Evolutionary conservation across 208 protist species (phyloP).

Genomic region (Leishmania arabica): DNA sequence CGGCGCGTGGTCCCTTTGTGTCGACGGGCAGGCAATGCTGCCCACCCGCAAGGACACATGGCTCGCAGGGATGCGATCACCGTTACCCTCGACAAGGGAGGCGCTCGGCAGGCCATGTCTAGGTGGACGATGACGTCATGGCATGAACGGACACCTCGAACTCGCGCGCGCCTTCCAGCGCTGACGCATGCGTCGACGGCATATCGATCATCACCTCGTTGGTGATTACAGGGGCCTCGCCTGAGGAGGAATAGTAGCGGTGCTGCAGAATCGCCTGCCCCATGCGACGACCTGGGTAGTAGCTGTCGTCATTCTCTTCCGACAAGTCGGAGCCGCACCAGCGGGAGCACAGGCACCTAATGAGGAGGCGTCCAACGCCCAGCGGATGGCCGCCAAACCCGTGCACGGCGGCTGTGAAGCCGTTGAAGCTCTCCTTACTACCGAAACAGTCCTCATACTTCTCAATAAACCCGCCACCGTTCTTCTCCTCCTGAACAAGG

Average conservation of each 20-base stretch:
- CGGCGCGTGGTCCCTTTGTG: neutral
- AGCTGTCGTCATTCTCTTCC: constrained; percentile 18
- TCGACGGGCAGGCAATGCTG: neutral
- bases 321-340: constrained; percentile 22
- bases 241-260: constrained; percentile 6
- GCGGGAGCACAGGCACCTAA: constrained; percentile 29
- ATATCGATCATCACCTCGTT: constrained; percentile 9
- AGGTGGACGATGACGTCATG: neutral
- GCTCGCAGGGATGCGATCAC: neutral
- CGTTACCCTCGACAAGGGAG: too few relatives aligned
- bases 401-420: constrained; percentile 64
- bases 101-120: neutral
- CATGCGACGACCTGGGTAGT: constrained; percentile 22
- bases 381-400: constrained; percentile 68
- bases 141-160: constrained; percentile 21
- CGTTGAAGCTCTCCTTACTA: constrained; percentile 58
- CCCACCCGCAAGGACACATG: neutral
- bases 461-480: constrained; percentile 61
- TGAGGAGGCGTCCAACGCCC: constrained; percentile 32
- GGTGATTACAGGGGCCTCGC: constrained; percentile 21
- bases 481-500: constrained; percentile 60
- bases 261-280: constrained; percentile 22
- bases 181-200: neutral
- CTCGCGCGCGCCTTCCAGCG: constrained; percentile 7
- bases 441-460: constrained; percentile 73